These are phyloP conservation scores for Sarocladium strictum DNA, from an alignment of 2,329 filamentous ascomycete species.

Conservation along the genomic window DNA sequence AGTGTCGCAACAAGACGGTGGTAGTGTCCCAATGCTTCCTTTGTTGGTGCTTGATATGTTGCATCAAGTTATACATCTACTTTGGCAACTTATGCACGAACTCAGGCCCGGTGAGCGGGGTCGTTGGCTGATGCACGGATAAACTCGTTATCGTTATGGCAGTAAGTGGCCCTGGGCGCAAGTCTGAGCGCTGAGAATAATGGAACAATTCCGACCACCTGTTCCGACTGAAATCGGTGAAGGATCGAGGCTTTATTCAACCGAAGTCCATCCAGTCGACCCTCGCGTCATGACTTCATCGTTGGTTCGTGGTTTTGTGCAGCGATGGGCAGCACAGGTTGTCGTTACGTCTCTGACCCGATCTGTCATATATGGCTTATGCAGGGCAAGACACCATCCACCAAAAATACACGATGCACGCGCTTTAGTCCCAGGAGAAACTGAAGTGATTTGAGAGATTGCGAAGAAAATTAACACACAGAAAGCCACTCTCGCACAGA, in stretches of 20 bases:
- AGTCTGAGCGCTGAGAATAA: slow-evolving; percentile 7
- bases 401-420: neutral
- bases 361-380: neutral
- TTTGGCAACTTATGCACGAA: slow-evolving; percentile 6
- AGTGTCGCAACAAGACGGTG: neutral
- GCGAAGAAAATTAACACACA: too few species aligned
- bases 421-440: too few species aligned
- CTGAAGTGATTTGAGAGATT: too few species aligned
- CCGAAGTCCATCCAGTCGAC: too few species aligned
- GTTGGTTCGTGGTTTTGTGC: neutral
- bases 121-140: neutral
- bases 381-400: neutral
- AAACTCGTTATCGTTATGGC: neutral
- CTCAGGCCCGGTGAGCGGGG: slow-evolving; percentile 5
- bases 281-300: too few species aligned
- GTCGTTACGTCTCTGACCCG: neutral
- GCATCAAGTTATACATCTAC: neutral
- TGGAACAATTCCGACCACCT: neutral
- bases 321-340: neutral
- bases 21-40: neutral
- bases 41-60: neutral
- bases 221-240: too few species aligned
- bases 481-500: neutral
- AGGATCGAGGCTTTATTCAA: too few species aligned
- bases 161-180: neutral